Evolutionary conservation across 371 early-diverging fungal species (phyloP), one percentile per base, ranked within the genome.

Genomic region (Batkoa obscura): DNA sequence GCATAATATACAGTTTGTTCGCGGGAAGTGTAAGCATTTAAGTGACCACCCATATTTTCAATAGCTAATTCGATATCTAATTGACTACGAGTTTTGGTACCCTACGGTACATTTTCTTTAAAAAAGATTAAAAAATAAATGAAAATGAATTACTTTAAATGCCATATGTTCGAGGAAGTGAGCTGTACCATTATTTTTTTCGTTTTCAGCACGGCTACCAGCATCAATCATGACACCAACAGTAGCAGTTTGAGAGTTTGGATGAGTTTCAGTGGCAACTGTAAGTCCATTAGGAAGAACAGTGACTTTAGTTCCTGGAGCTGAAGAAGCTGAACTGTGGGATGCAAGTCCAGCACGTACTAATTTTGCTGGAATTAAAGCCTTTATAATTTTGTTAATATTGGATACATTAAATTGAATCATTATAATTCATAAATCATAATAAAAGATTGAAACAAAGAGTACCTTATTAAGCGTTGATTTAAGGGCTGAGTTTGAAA

Each of bases 131-230:
- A 51, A 41, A 35, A 42, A 43, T 37, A 8, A 32, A 43, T n/a
- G 42, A n/a, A 38, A 8, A 36, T 55, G 54, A 36, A 61, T 35
- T 74, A 88, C 94, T 83, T 96, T 94, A 79, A 97, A 96, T 10
- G 91, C 86, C 90, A 97, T 90, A 69, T 97, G 98, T 71, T 97
- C 98, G 50, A 97, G 70, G 59, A 97, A 95, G 74, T 97, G 94
- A 50, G 98, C 98, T 36, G 87, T 81, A 23, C 98, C 98, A 64
- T 95, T 95, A 74, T 86, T 91, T 64, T 78, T 73, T 54, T 70
- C 73, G 56, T 67, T 83, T 73, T 97, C 98, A 62, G 85, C 88
- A 60, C 96, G 80, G 60, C 87, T 86, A 36, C 98, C 98, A 45
- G 96, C 90, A 71, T 92, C 88, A 60, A 96, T 94, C 91, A 94